These are phyloP conservation scores for Stephania japonica DNA, from an alignment of 164 flowering plant species.

Conservation along the genomic window DNA sequence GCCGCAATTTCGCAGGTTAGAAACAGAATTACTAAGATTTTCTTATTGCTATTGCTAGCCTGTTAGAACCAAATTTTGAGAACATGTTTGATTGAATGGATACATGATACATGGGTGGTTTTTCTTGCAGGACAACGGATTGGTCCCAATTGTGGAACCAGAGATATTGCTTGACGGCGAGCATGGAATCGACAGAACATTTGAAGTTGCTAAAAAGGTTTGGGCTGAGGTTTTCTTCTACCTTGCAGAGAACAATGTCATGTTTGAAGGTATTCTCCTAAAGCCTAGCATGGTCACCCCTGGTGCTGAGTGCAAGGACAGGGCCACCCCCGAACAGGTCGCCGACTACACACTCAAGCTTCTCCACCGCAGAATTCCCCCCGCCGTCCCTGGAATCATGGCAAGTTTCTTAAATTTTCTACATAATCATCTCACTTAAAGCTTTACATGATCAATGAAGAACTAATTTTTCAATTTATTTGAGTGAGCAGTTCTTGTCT, in stretches of 20 bases:
- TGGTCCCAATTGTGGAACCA: conserved; percentile 89
- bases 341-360: conserved; percentile 83
- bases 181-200: conserved; percentile 82
- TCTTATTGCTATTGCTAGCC: not conserved
- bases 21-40: not conserved
- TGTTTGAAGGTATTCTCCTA: conserved; percentile 79
- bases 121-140: conserved; percentile 55
- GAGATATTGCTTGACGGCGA: conserved; percentile 88
- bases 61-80: not conserved
- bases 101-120: not conserved
- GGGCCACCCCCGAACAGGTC: conserved; percentile 62
- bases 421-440: no score
- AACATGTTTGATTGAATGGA: not conserved
- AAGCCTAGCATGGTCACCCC: conserved; percentile 96
- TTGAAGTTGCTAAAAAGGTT: conserved; percentile 75
- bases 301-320: conserved; percentile 85
- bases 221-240: conserved; percentile 93
- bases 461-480: conserved; percentile 2
- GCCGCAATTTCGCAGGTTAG: conserved; percentile 78
- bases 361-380: conserved; percentile 66
- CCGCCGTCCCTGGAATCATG: conserved; percentile 92
- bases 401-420: conserved; percentile 33
- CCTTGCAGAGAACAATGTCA: conserved; percentile 78
- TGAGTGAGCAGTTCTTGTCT: conserved; percentile 67
- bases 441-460: not conserved